These are phyloP conservation scores for Cercis canadensis DNA, from an alignment of 306 rosid genomes.

Conservation along the genomic window DNA sequence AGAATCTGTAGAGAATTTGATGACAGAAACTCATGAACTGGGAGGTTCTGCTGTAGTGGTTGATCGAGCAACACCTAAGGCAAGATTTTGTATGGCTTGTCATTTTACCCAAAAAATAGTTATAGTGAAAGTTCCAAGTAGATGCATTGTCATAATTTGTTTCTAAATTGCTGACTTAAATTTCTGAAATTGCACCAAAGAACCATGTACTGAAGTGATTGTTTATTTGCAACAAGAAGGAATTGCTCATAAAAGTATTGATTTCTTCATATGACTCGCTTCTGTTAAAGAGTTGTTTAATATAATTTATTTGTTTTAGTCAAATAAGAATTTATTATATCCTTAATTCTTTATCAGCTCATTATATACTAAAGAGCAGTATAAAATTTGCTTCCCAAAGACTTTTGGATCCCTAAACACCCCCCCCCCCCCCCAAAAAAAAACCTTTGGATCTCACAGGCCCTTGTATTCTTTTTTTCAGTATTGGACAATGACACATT, in stretches of 20 bases:
- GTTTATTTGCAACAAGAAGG: constrained; percentile 16
- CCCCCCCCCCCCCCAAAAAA: too few relatives aligned
- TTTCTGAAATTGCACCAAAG: not conserved
- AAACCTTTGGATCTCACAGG: too few relatives aligned
- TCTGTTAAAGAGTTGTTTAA: too few relatives aligned
- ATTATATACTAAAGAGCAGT: not conserved
- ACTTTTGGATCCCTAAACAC: too few relatives aligned
- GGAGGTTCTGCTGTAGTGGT: constrained; percentile 93
- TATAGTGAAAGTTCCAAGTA: not conserved
- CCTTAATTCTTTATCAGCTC: not conserved
- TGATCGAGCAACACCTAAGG: constrained; percentile 99
- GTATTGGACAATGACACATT: too few relatives aligned
- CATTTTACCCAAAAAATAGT: constrained; percentile 16
- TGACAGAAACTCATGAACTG: constrained; percentile 89
- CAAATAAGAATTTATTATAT: too few relatives aligned
- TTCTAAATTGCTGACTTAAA: not conserved
- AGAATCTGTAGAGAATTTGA: constrained; percentile 93
- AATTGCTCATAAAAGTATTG: constrained; percentile 2
- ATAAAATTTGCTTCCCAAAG: constrained; percentile 1
- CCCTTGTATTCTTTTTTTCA: too few relatives aligned
- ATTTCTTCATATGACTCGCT: not conserved
- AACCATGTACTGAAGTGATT: constrained; percentile 17
- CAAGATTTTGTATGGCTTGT: constrained; percentile 46
- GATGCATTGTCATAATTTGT: not conserved
- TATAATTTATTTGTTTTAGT: too few relatives aligned